phyloP scores from a whole-genome alignment of 495 filamentous ascomycete species.

The Neurospora sp. region DNA sequence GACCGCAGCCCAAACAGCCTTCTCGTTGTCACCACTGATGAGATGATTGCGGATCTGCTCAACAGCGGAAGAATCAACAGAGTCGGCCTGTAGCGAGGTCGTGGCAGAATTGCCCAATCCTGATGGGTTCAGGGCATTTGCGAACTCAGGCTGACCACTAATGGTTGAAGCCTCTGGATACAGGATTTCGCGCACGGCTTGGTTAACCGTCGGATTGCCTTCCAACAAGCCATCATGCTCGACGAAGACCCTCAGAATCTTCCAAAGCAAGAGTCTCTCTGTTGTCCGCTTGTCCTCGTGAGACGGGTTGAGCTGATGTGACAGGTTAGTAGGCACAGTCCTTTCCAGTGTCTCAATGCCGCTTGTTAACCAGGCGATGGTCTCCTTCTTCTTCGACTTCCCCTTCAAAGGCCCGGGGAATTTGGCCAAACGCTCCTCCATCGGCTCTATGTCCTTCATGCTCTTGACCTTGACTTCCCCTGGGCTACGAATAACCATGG shows the following conservation, averaged over 20 bases:
- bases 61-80: conserved; percentile 53
- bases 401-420: conserved; percentile 85
- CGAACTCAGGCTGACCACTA: conserved; percentile 20
- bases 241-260: conserved; percentile 65
- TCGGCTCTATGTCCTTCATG: conserved; percentile 56
- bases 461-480: conserved; percentile 72
- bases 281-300: conserved; percentile 56
- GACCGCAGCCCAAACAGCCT: conserved; percentile 89
- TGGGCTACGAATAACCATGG: conserved; percentile 72
- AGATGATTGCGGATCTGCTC: conserved; percentile 61
- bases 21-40: conserved; percentile 72
- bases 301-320: conserved; percentile 30
- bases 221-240: conserved; percentile 80
- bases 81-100: conserved; percentile 40
- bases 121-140: conserved; percentile 19
- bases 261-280: conserved; percentile 83
- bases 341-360: conserved; percentile 64
- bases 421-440: conserved; percentile 58
- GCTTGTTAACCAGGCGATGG: conserved; percentile 65
- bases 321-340: conserved; percentile 37
- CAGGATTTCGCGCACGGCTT: conserved; percentile 62
- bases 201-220: conserved; percentile 59
- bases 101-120: conserved; percentile 11
- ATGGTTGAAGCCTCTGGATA: conserved; percentile 41
- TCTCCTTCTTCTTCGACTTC: conserved; percentile 93